These are phyloP conservation scores for Mucor racemosus DNA, from an alignment of 371 early-diverging fungal species.

Conservation along the genomic window DNA sequence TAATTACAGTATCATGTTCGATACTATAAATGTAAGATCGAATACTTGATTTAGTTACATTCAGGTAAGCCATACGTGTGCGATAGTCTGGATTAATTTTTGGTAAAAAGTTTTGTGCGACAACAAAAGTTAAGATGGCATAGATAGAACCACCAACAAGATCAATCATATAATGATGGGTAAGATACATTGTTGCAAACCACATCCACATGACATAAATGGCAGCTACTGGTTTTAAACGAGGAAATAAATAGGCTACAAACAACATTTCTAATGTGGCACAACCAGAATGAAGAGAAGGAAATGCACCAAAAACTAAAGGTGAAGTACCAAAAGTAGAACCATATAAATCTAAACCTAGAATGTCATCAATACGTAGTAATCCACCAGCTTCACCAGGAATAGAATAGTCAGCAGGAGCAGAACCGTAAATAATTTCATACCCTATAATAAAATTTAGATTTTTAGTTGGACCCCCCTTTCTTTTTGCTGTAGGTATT, in stretches of 20 bases:
- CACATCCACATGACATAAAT: conserved; percentile 72
- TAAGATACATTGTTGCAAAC: conserved; percentile 80
- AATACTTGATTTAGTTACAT: conserved; percentile 31
- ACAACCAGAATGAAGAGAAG: conserved; percentile 76
- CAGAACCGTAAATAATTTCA: conserved; percentile 59
- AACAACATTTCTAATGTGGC: conserved; percentile 73
- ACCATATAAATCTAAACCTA: conserved; percentile 68
- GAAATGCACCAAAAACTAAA: conserved; percentile 80
- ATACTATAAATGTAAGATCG: conserved; percentile 32
- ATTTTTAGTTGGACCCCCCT: neutral
- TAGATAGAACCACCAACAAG: conserved; percentile 75
- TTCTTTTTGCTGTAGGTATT: neutral
- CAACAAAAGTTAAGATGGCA: conserved; percentile 60
- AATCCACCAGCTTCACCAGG: conserved; percentile 77
- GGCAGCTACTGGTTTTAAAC: conserved; percentile 50
- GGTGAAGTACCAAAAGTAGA: conserved; percentile 74
- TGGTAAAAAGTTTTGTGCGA: conserved; percentile 43
- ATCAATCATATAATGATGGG: conserved; percentile 78
- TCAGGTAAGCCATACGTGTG: conserved; percentile 47
- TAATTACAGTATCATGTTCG: conserved; percentile 16
- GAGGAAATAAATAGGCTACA: conserved; percentile 54
- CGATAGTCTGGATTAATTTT: conserved; percentile 18
- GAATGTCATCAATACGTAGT: conserved; percentile 69
- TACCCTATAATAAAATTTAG: conserved; percentile 53
- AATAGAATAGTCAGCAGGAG: conserved; percentile 71